These are phyloP conservation scores for Calonectria henricotiae DNA, from an alignment of 2,329 filamentous ascomycete species.

Conservation along the genomic window DNA sequence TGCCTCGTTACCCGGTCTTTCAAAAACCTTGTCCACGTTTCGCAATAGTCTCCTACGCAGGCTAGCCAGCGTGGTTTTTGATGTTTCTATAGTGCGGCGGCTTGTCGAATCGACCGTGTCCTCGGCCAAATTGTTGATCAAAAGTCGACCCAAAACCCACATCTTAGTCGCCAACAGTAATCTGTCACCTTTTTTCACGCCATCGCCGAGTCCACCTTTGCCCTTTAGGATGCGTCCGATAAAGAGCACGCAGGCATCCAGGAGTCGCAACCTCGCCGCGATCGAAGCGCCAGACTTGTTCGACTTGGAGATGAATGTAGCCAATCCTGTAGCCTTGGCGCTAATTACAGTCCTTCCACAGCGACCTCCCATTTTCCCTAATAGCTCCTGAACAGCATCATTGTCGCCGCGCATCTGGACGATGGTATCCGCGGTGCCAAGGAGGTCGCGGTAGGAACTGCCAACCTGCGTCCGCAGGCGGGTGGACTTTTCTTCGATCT, in stretches of 20 bases:
- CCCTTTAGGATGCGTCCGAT: conserved; percentile 67
- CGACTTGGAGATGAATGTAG: conserved; percentile 60
- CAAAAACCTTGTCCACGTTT: conserved; percentile 80
- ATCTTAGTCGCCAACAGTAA: conserved; percentile 78
- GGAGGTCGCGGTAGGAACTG: conserved; percentile 86
- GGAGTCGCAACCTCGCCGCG: conserved; percentile 65
- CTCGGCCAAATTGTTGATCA: conserved; percentile 81
- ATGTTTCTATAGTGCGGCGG: conserved; percentile 68
- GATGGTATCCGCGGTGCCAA: conserved; percentile 95
- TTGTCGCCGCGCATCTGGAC: conserved; percentile 90
- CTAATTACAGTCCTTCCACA: conserved; percentile 84
- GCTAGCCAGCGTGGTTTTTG: conserved; percentile 76
- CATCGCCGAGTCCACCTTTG: conserved; percentile 53
- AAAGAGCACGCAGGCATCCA: conserved; percentile 69
- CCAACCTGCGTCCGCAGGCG: conserved; percentile 77
- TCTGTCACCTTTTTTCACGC: conserved; percentile 63
- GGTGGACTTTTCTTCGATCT: conserved; percentile 75
- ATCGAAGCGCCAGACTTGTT: conserved; percentile 52
- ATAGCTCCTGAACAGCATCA: conserved; percentile 78
- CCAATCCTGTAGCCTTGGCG: conserved; percentile 74
- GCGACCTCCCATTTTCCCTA: conserved; percentile 81
- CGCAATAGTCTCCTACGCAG: conserved; percentile 77
- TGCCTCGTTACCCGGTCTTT: conserved; percentile 71
- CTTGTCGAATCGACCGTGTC: conserved; percentile 56
- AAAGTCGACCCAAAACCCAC: conserved; percentile 81